These are phyloP conservation scores for Haplographium delicatum DNA, from an alignment of 495 filamentous ascomycete genomes.

Conservation along the genomic window DNA sequence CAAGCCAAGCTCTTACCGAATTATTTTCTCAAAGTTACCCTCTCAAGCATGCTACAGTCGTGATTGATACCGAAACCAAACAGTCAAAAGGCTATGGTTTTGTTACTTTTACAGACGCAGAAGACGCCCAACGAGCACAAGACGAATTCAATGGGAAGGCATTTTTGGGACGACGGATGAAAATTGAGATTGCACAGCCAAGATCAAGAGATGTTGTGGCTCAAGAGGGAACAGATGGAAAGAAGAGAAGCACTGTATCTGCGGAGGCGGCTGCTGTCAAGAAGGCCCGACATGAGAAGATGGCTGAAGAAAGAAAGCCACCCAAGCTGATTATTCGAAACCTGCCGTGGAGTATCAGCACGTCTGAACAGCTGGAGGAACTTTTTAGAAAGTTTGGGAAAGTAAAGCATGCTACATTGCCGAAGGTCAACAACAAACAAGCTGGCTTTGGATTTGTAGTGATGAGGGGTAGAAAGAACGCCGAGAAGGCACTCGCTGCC, in stretches of 20 bases:
- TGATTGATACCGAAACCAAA: constrained; percentile 76
- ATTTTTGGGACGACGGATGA: constrained; percentile 74
- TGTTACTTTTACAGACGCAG: constrained; percentile 89
- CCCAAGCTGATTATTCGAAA: constrained; percentile 93
- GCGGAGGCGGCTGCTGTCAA: constrained; percentile 47
- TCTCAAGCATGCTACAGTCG: constrained; percentile 87
- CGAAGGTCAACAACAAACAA: constrained; percentile 62
- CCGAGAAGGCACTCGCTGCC: constrained; percentile 76
- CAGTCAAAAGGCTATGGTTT: constrained; percentile 89
- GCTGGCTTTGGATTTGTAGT: constrained; percentile 92
- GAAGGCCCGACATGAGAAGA: constrained; percentile 48
- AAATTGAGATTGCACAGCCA: constrained; percentile 80
- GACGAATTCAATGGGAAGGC: constrained; percentile 68
- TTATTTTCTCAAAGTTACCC: constrained; percentile 92
- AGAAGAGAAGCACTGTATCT: constrained; percentile 43
- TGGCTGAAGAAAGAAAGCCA: constrained; percentile 49
- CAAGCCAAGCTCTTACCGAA: constrained; percentile 75
- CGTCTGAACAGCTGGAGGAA: constrained; percentile 65
- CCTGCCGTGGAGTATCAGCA: constrained; percentile 92
- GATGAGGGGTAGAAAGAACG: constrained; percentile 82
- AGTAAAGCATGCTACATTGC: constrained; percentile 74
- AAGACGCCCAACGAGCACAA: constrained; percentile 77
- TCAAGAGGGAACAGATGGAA: constrained; percentile 34
- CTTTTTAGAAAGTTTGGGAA: constrained; percentile 87
- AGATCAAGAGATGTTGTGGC: constrained; percentile 57